Conservation (phyloP, 108 stramenopile species). For the Mediolabrus comicus region DNA sequence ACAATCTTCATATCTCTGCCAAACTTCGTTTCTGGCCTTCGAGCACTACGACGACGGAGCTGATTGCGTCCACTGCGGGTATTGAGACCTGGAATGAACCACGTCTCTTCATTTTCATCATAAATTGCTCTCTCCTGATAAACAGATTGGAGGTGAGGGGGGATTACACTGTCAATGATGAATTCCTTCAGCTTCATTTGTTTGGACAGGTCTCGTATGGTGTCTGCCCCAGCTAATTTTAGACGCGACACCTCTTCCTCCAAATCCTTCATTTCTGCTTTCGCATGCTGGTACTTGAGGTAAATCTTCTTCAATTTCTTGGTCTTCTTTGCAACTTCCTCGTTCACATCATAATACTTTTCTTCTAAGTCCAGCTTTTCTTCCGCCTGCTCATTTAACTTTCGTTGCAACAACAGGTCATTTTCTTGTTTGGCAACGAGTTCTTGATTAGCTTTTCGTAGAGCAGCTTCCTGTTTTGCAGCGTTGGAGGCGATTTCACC, state of each 20-base stretch:
- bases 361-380: conserved; percentile 65
- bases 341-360: conserved; percentile 59
- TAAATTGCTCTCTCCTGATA: conserved; percentile 71
- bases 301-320: conserved; percentile 84
- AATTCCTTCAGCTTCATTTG: conserved; percentile 88
- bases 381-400: conserved; percentile 61
- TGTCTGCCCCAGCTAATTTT: too few relatives aligned
- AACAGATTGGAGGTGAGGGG: conserved; percentile 76
- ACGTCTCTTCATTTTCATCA: conserved; percentile 72
- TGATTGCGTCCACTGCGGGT: not conserved
- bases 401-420: conserved; percentile 63
- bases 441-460: conserved; percentile 79
- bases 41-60: conserved; percentile 24
- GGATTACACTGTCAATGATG: conserved; percentile 74
- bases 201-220: conserved; percentile 80
- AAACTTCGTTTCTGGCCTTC: conserved; percentile 79
- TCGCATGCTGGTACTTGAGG: conserved; percentile 74
- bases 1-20: conserved; percentile 65
- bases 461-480: conserved; percentile 81
- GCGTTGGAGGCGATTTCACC: conserved; percentile 87
- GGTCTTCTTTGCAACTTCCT: conserved; percentile 81
- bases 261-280: conserved; percentile 71
- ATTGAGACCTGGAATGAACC: conserved; percentile 57
- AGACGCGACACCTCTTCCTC: conserved; percentile 81
- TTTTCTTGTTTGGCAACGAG: conserved; percentile 64